These are phyloP conservation scores for Nemania bipapillata DNA, from an alignment of 2,329 filamentous ascomycete species.

Conservation along the genomic window DNA sequence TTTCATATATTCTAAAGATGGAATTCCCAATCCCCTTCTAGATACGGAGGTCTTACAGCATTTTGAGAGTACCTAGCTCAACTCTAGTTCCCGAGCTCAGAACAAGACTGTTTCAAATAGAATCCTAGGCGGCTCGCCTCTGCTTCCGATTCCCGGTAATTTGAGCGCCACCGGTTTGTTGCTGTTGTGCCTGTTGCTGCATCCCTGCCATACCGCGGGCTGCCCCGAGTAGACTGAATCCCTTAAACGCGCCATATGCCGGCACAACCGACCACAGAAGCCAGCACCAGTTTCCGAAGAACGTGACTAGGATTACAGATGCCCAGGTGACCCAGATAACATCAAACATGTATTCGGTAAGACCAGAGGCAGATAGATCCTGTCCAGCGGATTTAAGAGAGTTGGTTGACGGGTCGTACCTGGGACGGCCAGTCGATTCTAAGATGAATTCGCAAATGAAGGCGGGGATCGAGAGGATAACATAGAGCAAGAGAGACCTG, in stretches of 20 bases:
- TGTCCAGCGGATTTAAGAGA: slow-evolving; percentile 82
- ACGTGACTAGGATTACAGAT: slow-evolving; percentile 73
- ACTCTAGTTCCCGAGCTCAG: neutral
- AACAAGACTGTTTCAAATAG: slow-evolving; percentile 8
- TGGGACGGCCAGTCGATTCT: slow-evolving; percentile 84
- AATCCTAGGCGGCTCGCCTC: slow-evolving; percentile 62
- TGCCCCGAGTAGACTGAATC: slow-evolving; percentile 63
- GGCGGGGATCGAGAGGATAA: slow-evolving; percentile 77
- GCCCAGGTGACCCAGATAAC: slow-evolving; percentile 94
- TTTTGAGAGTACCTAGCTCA: no score
- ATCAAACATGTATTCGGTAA: slow-evolving; percentile 99
- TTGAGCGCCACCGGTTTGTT: slow-evolving; percentile 48
- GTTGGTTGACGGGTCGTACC: slow-evolving; percentile 70
- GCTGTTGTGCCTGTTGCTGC: slow-evolving; percentile 52
- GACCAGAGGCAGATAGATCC: slow-evolving; percentile 83
- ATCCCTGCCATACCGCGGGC: slow-evolving; percentile 66
- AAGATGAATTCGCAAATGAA: slow-evolving; percentile 85
- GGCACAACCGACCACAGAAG: slow-evolving; percentile 66
- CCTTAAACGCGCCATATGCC: slow-evolving; percentile 66
- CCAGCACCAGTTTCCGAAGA: slow-evolving; percentile 83
- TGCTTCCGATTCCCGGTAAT: slow-evolving; percentile 64
- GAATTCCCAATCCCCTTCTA: neutral
- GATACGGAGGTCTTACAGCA: no score
- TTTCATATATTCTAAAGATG: neutral
- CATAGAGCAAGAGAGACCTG: slow-evolving; percentile 74